Conservation (phyloP, 345 rosid species). For the Viola odorata region DNA sequence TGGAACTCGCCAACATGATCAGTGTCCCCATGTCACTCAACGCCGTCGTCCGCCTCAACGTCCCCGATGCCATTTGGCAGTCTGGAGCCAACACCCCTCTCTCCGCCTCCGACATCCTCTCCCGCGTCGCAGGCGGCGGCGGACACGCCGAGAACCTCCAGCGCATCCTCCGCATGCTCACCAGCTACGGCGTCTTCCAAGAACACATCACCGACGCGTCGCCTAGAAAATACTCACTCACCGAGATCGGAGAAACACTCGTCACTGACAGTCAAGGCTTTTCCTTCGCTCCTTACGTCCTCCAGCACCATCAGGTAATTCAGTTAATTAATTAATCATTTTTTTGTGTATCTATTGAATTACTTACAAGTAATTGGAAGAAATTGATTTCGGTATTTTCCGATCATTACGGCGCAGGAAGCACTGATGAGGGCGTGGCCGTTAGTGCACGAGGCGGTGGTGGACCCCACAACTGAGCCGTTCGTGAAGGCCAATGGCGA, state of each 20-base stretch:
- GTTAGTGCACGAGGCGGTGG: conserved; percentile 64
- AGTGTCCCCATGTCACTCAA: conserved; percentile 91
- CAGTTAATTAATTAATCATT: neutral
- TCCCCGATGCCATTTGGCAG: conserved; percentile 83
- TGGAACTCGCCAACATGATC: conserved; percentile 86
- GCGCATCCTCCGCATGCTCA: conserved; percentile 80
- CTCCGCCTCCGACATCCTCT: conserved; percentile 69
- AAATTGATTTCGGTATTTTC: neutral
- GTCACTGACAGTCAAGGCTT: conserved; percentile 64
- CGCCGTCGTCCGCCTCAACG: conserved; percentile 65
- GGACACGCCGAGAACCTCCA: conserved; percentile 72
- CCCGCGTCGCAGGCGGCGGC: conserved; percentile 28
- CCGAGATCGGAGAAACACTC: conserved; percentile 72
- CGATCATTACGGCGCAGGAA: conserved; percentile 31
- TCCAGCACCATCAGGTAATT: conserved; percentile 85
- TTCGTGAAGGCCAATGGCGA: conserved; percentile 71
- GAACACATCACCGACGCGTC: conserved; percentile 36
- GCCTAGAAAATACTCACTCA: conserved; percentile 55
- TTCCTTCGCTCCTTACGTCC: conserved; percentile 72
- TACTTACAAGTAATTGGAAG: neutral
- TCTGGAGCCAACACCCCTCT: conserved; percentile 65
- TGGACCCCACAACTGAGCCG: conserved; percentile 61
- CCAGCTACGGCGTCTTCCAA: conserved; percentile 66
- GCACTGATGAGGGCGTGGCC: conserved; percentile 77
- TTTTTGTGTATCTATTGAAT: neutral